Evolutionary conservation across 805 yeast genomes (phyloP).

Genomic region (Yamadazyma takamatsuzukensis): DNA sequence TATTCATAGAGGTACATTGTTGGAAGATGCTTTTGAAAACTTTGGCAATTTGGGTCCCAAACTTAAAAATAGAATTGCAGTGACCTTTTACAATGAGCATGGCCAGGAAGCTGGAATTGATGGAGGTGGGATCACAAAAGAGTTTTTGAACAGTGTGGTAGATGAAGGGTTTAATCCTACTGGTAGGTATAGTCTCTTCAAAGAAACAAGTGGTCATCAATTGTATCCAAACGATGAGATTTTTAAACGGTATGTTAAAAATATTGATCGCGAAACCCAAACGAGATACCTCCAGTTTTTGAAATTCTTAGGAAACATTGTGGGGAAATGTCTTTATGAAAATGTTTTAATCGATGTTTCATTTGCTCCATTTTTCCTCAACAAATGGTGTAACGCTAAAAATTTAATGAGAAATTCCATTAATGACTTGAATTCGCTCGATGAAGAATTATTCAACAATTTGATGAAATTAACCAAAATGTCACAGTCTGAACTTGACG

Average conservation of each 20-base stretch:
- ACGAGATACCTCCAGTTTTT: conserved; percentile 27
- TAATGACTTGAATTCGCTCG: conserved; percentile 75
- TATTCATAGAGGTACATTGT: conserved; percentile 64
- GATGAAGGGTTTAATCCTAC: conserved; percentile 57
- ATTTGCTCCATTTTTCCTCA: conserved; percentile 81
- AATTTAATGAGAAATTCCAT: conserved; percentile 52
- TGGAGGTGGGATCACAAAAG: conserved; percentile 96
- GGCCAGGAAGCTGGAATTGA: conserved; percentile 90
- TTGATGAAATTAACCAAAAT: conserved; percentile 59
- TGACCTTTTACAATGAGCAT: conserved; percentile 66
- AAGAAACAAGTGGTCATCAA: conserved; percentile 48
- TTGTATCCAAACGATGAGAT: conserved; percentile 71
- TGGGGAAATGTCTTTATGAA: conserved; percentile 89
- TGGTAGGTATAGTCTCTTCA: conserved; percentile 29
- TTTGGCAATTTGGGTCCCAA: conserved; percentile 50
- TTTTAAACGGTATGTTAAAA: conserved; percentile 26
- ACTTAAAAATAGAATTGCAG: conserved; percentile 58
- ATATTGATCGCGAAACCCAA: conserved; percentile 27
- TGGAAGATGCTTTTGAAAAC: conserved; percentile 69
- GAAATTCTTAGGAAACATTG: conserved; percentile 72
- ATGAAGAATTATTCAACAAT: conserved; percentile 60
- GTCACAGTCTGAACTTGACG: conserved; percentile 51
- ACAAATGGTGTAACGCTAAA: conserved; percentile 55
- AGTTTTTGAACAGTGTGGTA: conserved; percentile 71
- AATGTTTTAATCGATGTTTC: conserved; percentile 74